Conservation (phyloP, 2,329 filamentous ascomycete genomes). For the Coniella lustricola region DNA sequence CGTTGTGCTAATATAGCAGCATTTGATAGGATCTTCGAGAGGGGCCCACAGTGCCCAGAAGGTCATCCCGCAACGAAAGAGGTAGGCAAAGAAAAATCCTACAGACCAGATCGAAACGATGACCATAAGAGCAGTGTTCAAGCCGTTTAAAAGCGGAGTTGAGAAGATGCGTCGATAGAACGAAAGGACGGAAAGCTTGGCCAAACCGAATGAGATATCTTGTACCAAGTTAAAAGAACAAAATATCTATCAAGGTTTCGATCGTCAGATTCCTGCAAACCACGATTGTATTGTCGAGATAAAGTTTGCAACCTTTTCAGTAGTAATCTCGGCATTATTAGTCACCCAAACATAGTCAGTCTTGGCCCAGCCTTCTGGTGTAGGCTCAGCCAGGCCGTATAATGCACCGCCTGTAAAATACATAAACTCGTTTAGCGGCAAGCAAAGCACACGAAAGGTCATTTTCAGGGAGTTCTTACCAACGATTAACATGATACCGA, state of each 20-base stretch:
- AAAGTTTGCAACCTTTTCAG: slow-evolving; percentile 11
- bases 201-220: slow-evolving; percentile 8
- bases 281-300: no score
- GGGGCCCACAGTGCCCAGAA: slow-evolving; percentile 16
- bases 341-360: slow-evolving; percentile 12
- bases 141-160: background rate
- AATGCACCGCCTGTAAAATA: slow-evolving; percentile 8
- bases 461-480: slow-evolving; percentile 3
- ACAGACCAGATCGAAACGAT: slow-evolving; percentile 6
- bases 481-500: slow-evolving; percentile 14
- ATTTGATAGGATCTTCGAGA: slow-evolving; percentile 1
- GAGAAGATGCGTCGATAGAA: slow-evolving; percentile 16
- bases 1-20: slow-evolving; percentile 12
- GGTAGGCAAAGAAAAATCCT: slow-evolving; percentile 14
- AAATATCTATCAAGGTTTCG: slow-evolving; percentile 12
- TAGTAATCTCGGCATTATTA: slow-evolving; percentile 11
- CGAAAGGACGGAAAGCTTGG: slow-evolving; percentile 14
- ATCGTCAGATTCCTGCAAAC: background rate
- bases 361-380: slow-evolving; percentile 10
- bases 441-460: no score
- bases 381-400: slow-evolving; percentile 8
- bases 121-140: slow-evolving; percentile 3
- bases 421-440: no score
- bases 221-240: slow-evolving; percentile 10
- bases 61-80: slow-evolving; percentile 10